These are phyloP conservation scores for Scheffersomyces insectosa DNA, from an alignment of 1,139 yeast genomes.

Conservation along the genomic window DNA sequence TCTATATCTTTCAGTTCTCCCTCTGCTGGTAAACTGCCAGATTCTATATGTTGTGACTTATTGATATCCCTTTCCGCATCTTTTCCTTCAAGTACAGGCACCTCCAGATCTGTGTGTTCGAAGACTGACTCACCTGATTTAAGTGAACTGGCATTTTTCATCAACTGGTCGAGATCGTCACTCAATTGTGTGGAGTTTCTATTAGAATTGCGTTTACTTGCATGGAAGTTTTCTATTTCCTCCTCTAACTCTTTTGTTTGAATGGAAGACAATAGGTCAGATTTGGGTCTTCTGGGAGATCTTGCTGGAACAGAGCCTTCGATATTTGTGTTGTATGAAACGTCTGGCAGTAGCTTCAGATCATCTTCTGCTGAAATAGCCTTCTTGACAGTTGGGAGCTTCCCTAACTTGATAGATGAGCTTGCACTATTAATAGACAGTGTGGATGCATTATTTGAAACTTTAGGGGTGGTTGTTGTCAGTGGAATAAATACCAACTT, in stretches of 20 bases:
- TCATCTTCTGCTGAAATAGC: conserved; percentile 2
- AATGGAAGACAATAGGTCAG: conserved; percentile 16
- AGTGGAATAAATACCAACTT: not conserved
- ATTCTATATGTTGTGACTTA: not conserved
- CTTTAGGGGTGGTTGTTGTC: too few species aligned
- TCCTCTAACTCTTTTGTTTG: conserved; percentile 9
- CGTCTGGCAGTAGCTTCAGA: conserved; percentile 23
- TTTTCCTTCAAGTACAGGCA: not conserved
- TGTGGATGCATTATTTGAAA: conserved; percentile 1
- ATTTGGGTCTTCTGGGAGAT: conserved; percentile 41
- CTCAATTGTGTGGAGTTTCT: conserved; percentile 14
- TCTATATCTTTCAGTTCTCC: not conserved
- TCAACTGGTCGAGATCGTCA: conserved; percentile 43
- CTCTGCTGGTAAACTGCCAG: not conserved
- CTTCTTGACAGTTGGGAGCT: conserved; percentile 16
- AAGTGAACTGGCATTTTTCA: conserved; percentile 38
- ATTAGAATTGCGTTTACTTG: too few species aligned
- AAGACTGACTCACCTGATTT: conserved; percentile 1
- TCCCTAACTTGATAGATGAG: conserved; percentile 17
- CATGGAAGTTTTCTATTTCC: conserved; percentile 14
- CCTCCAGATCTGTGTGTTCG: too few species aligned
- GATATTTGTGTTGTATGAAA: conserved; percentile 35
- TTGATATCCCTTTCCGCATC: too few species aligned
- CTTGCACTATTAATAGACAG: not conserved
- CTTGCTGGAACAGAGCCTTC: conserved; percentile 46